phyloP scores from a whole-genome alignment of 805 yeast species.

The Wickerhamiella vanderwaltii region DNA sequence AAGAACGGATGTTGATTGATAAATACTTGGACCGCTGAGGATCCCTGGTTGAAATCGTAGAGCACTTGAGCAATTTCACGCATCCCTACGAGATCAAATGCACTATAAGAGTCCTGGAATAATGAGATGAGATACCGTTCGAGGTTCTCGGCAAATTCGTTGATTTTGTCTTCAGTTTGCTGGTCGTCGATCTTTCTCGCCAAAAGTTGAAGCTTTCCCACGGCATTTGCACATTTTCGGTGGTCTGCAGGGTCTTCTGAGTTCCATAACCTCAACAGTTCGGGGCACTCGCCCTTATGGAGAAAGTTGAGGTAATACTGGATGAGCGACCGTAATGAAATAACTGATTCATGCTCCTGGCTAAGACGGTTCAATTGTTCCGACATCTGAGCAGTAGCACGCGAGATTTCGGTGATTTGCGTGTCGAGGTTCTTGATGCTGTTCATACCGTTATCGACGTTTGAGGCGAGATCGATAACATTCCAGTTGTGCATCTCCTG shows the following conservation, averaged over 20 bases:
- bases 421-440: constrained; percentile 30
- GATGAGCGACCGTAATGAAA: constrained; percentile 58
- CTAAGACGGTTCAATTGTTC: constrained; percentile 32
- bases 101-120: constrained; percentile 63
- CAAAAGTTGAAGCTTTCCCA: constrained; percentile 51
- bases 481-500: constrained; percentile 59
- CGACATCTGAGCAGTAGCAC: constrained; percentile 24
- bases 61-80: constrained; percentile 60
- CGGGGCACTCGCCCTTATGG: constrained; percentile 39
- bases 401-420: constrained; percentile 23
- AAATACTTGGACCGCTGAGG: constrained; percentile 67
- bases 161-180: constrained; percentile 36
- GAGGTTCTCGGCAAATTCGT: constrained; percentile 62
- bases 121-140: constrained; percentile 57
- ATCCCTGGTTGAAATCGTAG: constrained; percentile 73
- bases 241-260: constrained; percentile 40
- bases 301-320: constrained; percentile 67
- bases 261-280: constrained; percentile 47
- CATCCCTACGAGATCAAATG: constrained; percentile 57
- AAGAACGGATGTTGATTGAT: constrained; percentile 70
- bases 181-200: constrained; percentile 44
- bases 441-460: constrained; percentile 30
- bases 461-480: constrained; percentile 42
- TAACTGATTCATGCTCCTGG: constrained; percentile 59
- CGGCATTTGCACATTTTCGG: constrained; percentile 54